Evolutionary conservation across 1,139 yeast genomes (phyloP).

Genomic region (Saccharomyces hybrid): DNA sequence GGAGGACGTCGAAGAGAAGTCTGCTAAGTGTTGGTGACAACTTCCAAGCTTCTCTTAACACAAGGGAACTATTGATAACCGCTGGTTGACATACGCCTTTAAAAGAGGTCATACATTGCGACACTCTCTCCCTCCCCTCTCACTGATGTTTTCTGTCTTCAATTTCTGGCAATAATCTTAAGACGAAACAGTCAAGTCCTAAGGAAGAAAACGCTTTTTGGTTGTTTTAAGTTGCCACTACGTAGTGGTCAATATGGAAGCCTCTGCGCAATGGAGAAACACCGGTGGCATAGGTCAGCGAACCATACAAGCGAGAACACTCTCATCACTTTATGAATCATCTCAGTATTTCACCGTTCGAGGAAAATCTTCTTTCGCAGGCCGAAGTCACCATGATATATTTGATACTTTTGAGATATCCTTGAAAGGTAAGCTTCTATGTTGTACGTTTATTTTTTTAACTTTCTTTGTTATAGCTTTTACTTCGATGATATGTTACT

Average conservation of each 20-base stretch:
- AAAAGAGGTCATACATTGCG: neutral
- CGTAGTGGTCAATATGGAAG: neutral
- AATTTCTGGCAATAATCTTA: too few species aligned
- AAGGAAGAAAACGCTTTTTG: neutral
- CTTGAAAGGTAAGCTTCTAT: neutral
- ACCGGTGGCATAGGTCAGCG: neutral
- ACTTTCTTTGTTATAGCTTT: neutral
- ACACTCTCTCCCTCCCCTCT: neutral
- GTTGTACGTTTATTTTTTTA: neutral
- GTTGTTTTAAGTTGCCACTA: neutral
- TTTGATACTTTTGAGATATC: neutral
- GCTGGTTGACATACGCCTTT: neutral
- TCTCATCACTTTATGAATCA: neutral
- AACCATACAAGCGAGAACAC: neutral
- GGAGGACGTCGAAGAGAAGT: neutral
- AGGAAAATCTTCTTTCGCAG: neutral
- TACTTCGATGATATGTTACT: neutral
- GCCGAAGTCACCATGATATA: neutral
- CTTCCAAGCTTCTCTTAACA: neutral
- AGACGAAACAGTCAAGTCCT: neutral
- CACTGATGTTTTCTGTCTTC: neutral
- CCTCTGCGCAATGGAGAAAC: neutral
- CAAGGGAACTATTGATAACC: neutral
- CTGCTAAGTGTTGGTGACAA: neutral
- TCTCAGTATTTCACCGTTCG: neutral